These are phyloP conservation scores for Rhizomucor pusillus DNA, from an alignment of 371 early-diverging fungal species.

Conservation along the genomic window DNA sequence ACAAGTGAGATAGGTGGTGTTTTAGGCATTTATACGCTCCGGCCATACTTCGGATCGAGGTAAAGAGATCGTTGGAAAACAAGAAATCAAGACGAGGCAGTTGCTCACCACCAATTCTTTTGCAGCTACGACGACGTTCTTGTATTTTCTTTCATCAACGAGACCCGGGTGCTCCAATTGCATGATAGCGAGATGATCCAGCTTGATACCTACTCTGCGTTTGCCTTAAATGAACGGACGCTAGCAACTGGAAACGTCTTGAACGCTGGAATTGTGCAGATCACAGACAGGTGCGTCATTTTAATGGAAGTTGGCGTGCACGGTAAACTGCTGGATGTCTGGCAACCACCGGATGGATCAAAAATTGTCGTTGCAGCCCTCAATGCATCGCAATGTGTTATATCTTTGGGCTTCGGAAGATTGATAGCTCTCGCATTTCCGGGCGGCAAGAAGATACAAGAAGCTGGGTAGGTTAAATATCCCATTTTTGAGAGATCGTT, in stretches of 20 bases:
- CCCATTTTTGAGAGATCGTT: background rate
- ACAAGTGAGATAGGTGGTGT: conserved; percentile 68
- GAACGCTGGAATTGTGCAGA: conserved; percentile 33
- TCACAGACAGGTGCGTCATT: conserved; percentile 39
- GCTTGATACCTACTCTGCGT: conserved; percentile 23
- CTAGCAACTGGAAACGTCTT: conserved; percentile 34
- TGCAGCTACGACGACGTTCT: conserved; percentile 45
- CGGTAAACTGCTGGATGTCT: conserved; percentile 45
- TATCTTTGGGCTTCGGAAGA: conserved; percentile 60
- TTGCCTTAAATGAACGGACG: conserved; percentile 36
- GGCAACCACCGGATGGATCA: conserved; percentile 44
- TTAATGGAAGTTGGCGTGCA: conserved; percentile 25
- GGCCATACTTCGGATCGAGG: conserved; percentile 30
- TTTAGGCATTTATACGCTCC: conserved; percentile 73
- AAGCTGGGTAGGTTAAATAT: conserved; percentile 39
- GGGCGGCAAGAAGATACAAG: conserved; percentile 29
- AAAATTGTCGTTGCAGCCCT: conserved; percentile 64
- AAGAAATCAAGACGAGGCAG: background rate
- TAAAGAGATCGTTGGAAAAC: background rate
- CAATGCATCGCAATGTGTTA: conserved; percentile 61
- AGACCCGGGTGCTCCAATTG: conserved; percentile 33
- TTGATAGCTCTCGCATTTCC: conserved; percentile 60
- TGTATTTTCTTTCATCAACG: conserved; percentile 60
- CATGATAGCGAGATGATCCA: conserved; percentile 31
- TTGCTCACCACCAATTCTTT: too few relatives aligned